Evolutionary conservation across 2,329 filamentous ascomycete genomes (phyloP).

Genomic region (Neonectria coccinea): DNA sequence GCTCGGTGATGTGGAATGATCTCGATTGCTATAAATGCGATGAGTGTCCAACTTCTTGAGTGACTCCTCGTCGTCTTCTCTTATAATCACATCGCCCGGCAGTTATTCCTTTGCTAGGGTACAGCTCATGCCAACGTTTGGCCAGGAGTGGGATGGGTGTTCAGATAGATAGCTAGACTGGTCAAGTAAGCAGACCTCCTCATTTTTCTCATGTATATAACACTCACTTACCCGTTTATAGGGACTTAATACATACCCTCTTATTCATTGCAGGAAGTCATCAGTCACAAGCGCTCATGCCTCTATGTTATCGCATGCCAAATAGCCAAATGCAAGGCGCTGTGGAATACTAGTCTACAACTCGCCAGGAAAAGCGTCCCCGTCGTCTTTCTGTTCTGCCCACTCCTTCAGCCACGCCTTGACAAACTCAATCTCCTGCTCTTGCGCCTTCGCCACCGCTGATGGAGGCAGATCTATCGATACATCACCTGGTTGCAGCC

Average conservation of each 20-base stretch:
- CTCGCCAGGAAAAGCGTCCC: constrained; percentile 5
- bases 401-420: constrained; percentile 75
- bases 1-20: constrained; percentile 12
- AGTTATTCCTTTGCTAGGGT: too few species aligned
- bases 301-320: neutral
- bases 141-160: neutral
- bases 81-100: too few species aligned
- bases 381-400: constrained; percentile 43
- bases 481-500: constrained; percentile 65
- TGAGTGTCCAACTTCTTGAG: constrained; percentile 2
- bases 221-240: neutral
- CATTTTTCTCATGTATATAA: neutral
- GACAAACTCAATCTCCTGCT: constrained; percentile 70
- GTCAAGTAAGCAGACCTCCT: neutral
- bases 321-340: neutral
- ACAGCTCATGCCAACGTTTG: neutral
- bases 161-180: neutral
- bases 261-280: neutral
- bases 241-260: neutral
- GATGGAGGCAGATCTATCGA: constrained; percentile 71
- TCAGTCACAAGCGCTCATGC: neutral
- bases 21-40: constrained; percentile 16
- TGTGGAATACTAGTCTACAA: constrained; percentile 16
- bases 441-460: constrained; percentile 69
- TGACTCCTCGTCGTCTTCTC: too few species aligned